A percentile compares a stretch with the other conserved stretches of the same genome.
Evolutionary conservation across 2,329 filamentous ascomycete species (phyloP).

Genomic region (Ophiocordyceps unilateralis): DNA sequence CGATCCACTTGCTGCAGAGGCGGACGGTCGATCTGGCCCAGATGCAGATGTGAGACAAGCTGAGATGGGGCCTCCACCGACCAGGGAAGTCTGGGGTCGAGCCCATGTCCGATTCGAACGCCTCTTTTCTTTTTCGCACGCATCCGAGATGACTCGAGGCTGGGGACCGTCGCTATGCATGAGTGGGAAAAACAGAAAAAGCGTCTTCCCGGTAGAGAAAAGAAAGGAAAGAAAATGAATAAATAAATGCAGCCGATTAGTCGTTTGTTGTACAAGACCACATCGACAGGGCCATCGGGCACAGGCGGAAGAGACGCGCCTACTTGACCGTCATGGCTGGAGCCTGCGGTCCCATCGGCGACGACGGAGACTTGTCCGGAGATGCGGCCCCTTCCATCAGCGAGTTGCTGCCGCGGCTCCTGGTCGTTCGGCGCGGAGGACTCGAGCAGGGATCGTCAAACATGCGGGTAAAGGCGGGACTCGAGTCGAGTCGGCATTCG

Average conservation of each 20-base stretch:
- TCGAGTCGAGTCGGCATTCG: constrained; percentile 31
- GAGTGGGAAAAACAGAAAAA: not conserved
- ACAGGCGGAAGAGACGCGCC: constrained; percentile 3
- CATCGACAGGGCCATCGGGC: constrained; percentile 5
- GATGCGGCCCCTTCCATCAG: constrained; percentile 27
- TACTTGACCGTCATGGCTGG: constrained; percentile 49
- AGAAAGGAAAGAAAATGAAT: constrained; percentile 5
- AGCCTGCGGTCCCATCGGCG: constrained; percentile 33
- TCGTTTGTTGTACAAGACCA: constrained; percentile 11
- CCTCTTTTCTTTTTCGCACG: not conserved
- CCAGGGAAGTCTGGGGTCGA: too few relatives aligned
- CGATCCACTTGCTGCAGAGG: too few relatives aligned
- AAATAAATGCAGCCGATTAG: constrained; percentile 8
- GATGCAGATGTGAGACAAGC: not conserved
- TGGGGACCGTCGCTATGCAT: constrained; percentile 20
- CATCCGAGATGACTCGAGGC: constrained; percentile 7
- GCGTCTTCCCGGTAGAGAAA: not conserved
- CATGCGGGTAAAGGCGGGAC: constrained; percentile 49
- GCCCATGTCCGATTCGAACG: not conserved
- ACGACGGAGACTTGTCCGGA: constrained; percentile 33
- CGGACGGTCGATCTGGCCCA: not conserved
- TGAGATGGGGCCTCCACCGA: not conserved
- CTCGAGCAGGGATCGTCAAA: constrained; percentile 45
- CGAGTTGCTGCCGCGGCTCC: constrained; percentile 37
- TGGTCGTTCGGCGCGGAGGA: constrained; percentile 30